A percentile compares a stretch with the other conserved stretches of the same genome.
Evolutionary conservation across 2,329 filamentous ascomycete species (phyloP).

Genomic region (Exophiala dermatitidis): DNA sequence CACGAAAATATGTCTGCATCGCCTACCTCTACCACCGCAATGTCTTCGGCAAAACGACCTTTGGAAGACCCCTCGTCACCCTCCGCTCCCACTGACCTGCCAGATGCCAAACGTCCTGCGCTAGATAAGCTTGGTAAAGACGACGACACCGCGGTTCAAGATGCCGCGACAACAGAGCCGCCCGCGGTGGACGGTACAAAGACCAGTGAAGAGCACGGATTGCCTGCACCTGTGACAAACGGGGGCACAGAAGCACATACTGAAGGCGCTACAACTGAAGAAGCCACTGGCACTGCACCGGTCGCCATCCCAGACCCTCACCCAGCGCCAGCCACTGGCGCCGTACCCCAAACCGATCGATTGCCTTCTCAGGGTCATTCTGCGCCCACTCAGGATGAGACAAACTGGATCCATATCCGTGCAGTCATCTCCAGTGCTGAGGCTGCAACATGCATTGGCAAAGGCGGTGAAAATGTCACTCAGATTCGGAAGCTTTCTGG

Average conservation of each 20-base stretch:
- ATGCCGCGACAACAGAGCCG: conserved; percentile 35
- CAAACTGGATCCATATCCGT: conserved; percentile 91
- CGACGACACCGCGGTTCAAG: conserved; percentile 41
- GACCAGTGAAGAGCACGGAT: conserved; percentile 25
- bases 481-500: conserved; percentile 92
- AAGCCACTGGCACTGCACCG: conserved; percentile 6
- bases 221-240: conserved; percentile 36
- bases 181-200: conserved; percentile 19
- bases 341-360: conserved; percentile 43
- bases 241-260: conserved; percentile 54
- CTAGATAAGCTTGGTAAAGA: conserved; percentile 83
- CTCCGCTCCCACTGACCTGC: conserved; percentile 82
- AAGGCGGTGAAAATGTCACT: conserved; percentile 96
- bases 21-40: conserved; percentile 37
- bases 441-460: conserved; percentile 95
- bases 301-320: conserved; percentile 45
- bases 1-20: conserved; percentile 62
- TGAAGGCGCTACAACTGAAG: conserved; percentile 45
- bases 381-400: conserved; percentile 68
- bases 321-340: conserved; percentile 52
- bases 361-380: conserved; percentile 37
- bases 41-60: conserved; percentile 67
- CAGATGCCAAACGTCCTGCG: conserved; percentile 92
- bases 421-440: conserved; percentile 96
- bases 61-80: conserved; percentile 96